Base-by-base conservation (phyloP, 2,329 filamentous ascomycete species). In the Cercospora zeina region DNA sequence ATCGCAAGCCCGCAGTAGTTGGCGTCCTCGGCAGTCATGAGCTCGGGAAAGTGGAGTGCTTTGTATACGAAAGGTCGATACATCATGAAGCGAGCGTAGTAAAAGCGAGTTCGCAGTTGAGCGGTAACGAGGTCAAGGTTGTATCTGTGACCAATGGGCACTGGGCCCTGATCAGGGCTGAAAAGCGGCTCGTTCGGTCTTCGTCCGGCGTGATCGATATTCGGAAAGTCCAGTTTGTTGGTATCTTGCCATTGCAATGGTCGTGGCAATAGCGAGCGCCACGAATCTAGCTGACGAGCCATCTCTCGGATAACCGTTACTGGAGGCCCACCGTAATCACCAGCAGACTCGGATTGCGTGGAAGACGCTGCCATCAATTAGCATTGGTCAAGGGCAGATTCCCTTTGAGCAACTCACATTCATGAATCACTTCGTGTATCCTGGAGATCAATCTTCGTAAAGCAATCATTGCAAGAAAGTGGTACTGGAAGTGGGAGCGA, bases 381-480 rank as follows among this genome's bases (percentile, higher is more conserved):
- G 51, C 50, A 42, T 58, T 24, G 34, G 62, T 51, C 58, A n/a
- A 56, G 34, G 36, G 27, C 56, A 27, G 31, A 21, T 27, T n/a
- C 19, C 19, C 8, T 27, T 27, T 8, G 16, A 8, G 30, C 36
- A 13, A 75, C 82, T 74, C 74, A 85, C 84, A 77, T 65, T 81
- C 80, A 62, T 77, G 81, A 30, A 87, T 77, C 2, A 77, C 76
- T 47, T 76, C 75, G 69, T 87, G 81, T 16, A 86, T 81, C 21
- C 81, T 78, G 1, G 80, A 77, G 37, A 82, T 81, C 2, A 87
- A 73, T 24, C 81, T 77, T 19, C 82, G 77, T 16, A 87, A 76
- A 10, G 83, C 81, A 50, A 87, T 82, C 68, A 87, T 84, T 0
- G 85, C 85, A 2, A 83, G 79, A 70, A 85, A 87, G 67, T 87